These are phyloP conservation scores for Amanita fuliginea DNA, from an alignment of 768 basidiomycete species.

Conservation along the genomic window DNA sequence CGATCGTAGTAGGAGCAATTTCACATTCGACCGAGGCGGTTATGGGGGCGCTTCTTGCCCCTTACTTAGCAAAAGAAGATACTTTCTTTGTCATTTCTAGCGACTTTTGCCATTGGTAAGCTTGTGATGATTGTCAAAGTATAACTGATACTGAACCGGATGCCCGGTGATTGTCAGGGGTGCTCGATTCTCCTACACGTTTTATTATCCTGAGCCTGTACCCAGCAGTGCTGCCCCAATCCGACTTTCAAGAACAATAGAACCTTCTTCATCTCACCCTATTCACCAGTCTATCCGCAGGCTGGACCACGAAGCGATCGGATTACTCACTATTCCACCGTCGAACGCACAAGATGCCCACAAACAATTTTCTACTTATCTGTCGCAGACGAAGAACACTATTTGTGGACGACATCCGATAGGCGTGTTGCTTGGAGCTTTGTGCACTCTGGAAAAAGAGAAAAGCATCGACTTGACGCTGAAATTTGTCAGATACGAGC, in stretches of 20 bases:
- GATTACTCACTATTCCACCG: slow-evolving; percentile 48
- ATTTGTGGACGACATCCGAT: slow-evolving; percentile 97
- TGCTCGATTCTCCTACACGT: slow-evolving; percentile 75
- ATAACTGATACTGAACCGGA: background rate
- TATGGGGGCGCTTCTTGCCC: slow-evolving; percentile 67
- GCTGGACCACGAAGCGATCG: slow-evolving; percentile 84
- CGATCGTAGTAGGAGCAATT: slow-evolving; percentile 82
- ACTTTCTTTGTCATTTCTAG: slow-evolving; percentile 89
- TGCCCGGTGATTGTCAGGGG: slow-evolving; percentile 43
- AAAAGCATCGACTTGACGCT: slow-evolving; percentile 27
- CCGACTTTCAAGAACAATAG: slow-evolving; percentile 34
- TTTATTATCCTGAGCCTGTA: slow-evolving; percentile 64
- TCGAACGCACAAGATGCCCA: slow-evolving; percentile 46
- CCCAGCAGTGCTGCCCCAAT: slow-evolving; percentile 34
- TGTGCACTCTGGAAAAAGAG: slow-evolving; percentile 44
- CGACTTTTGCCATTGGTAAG: slow-evolving; percentile 97
- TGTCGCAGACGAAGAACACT: slow-evolving; percentile 76
- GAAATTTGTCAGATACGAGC: slow-evolving; percentile 88
- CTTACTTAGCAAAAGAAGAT: slow-evolving; percentile 65
- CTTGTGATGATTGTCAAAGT: background rate
- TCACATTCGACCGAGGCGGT: slow-evolving; percentile 42
- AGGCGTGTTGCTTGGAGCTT: slow-evolving; percentile 76
- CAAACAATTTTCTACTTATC: slow-evolving; percentile 51
- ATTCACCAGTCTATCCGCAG: slow-evolving; percentile 77
- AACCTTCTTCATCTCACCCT: slow-evolving; percentile 38